Percentiles rank a stretch among this genome's conserved stretches.
Conservation (phyloP, 164 flowering plant species). For the Cinnamomum chago region DNA sequence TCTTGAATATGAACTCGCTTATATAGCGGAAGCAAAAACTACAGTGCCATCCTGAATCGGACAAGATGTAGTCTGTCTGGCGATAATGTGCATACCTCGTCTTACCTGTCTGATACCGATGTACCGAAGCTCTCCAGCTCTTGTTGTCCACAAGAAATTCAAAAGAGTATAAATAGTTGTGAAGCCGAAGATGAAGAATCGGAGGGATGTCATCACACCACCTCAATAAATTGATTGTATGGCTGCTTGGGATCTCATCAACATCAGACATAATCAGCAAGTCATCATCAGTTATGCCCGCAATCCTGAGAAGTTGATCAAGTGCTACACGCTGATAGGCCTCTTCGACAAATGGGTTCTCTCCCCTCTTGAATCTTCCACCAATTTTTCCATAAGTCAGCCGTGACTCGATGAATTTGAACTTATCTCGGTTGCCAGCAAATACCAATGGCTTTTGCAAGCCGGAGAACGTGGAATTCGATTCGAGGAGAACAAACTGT, state of each 20-base stretch:
- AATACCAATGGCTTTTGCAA: constrained; percentile 60
- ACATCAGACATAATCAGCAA: constrained; percentile 93
- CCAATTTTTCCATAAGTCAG: constrained; percentile 74
- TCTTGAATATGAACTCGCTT: constrained; percentile 80
- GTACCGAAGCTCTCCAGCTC: constrained; percentile 92
- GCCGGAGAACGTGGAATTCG: constrained; percentile 87
- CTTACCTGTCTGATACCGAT: constrained; percentile 57
- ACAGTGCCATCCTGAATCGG: constrained; percentile 97
- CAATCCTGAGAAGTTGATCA: constrained; percentile 74
- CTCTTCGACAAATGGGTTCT: constrained; percentile 88
- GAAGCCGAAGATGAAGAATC: constrained; percentile 68
- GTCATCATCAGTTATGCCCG: constrained; percentile 84
- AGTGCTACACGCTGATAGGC: constrained; percentile 84
- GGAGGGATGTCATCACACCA: constrained; percentile 93
- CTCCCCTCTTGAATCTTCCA: constrained; percentile 74
- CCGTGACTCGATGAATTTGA: constrained; percentile 59
- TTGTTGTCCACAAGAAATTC: constrained; percentile 61
- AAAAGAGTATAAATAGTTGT: constrained; percentile 77
- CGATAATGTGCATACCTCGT: constrained; percentile 86
- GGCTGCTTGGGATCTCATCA: constrained; percentile 88
- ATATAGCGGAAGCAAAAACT: constrained; percentile 89
- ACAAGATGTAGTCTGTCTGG: constrained; percentile 58
- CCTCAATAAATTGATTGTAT: constrained; percentile 74
- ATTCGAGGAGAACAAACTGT: constrained; percentile 83
- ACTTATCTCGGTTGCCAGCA: constrained; percentile 43